These are phyloP conservation scores for Oryza coarctata DNA, from an alignment of 176 grass and related monocot genomes.

Conservation along the genomic window DNA sequence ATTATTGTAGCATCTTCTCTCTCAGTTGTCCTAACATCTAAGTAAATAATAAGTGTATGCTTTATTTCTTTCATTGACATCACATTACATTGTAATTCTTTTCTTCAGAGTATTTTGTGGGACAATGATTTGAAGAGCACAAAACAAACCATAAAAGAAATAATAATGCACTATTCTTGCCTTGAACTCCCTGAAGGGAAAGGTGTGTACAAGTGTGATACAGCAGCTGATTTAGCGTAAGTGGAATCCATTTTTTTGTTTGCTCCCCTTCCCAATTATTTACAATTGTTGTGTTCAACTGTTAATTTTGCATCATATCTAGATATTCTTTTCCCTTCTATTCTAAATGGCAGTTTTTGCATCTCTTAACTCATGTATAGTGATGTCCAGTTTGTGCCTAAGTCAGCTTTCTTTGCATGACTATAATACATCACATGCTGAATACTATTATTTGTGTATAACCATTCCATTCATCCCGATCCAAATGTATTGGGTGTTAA, in stretches of 20 bases:
- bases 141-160: slow-evolving; percentile 87
- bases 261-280: slow-evolving; percentile 28
- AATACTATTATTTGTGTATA: background rate
- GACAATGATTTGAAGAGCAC: slow-evolving; percentile 97
- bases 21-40: background rate
- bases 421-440: background rate
- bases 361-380: background rate
- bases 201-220: slow-evolving; percentile 74
- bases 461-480: background rate
- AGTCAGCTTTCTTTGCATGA: background rate
- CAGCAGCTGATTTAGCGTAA: slow-evolving; percentile 71
- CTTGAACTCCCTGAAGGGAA: slow-evolving; percentile 92
- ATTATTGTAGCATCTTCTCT: background rate
- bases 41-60: background rate
- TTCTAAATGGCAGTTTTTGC: background rate
- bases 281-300: background rate
- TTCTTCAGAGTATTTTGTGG: slow-evolving; percentile 87
- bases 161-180: slow-evolving; percentile 91
- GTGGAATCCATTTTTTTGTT: slow-evolving; percentile 32
- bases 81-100: slow-evolving; percentile 20
- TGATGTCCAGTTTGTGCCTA: background rate
- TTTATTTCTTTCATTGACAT: slow-evolving; percentile 29
- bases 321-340: slow-evolving; percentile 8
- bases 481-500: background rate
- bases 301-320: background rate